Percentiles rank a stretch among this genome's conserved stretches.
Conservation (phyloP, 176 grass and related monocot genomes). For the Carex kokanica region DNA sequence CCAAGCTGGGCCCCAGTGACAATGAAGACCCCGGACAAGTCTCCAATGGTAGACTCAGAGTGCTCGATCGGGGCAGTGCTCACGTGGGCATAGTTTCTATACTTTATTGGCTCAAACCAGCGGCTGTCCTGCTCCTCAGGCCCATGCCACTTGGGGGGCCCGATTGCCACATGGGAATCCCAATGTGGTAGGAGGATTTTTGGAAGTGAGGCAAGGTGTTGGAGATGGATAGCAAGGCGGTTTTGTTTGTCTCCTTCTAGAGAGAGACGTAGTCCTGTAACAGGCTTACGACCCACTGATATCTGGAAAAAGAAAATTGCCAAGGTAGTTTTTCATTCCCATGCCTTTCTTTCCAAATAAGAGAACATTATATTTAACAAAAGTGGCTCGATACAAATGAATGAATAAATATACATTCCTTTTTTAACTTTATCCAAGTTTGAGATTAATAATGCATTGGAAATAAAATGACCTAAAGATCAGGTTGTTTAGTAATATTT, state of each 20-base stretch:
- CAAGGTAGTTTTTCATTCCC: background rate
- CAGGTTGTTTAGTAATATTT: background rate
- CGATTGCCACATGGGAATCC: conserved; percentile 87
- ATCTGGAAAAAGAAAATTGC: conserved; percentile 51
- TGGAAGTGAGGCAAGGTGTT: conserved; percentile 80
- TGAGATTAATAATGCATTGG: background rate
- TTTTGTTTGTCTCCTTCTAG: conserved; percentile 92
- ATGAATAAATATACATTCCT: background rate
- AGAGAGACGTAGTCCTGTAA: conserved; percentile 69
- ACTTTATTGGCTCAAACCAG: conserved; percentile 98
- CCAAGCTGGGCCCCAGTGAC: conserved; percentile 95
- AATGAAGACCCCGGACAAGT: conserved; percentile 88
- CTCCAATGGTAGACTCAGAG: conserved; percentile 77
- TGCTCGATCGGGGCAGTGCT: conserved; percentile 90
- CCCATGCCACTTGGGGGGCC: conserved; percentile 93
- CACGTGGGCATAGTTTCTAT: conserved; percentile 94
- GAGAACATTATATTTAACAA: background rate
- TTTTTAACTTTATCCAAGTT: background rate
- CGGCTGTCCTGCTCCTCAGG: conserved; percentile 99
- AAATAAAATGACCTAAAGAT: background rate
- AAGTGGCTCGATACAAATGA: background rate
- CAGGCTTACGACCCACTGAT: conserved; percentile 86
- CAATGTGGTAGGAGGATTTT: conserved; percentile 94
- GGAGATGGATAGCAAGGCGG: conserved; percentile 77
- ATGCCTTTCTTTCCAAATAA: background rate